These are phyloP conservation scores for Pythium aristosporum DNA, from an alignment of 352 stramenopile genomes.

Conservation along the genomic window DNA sequence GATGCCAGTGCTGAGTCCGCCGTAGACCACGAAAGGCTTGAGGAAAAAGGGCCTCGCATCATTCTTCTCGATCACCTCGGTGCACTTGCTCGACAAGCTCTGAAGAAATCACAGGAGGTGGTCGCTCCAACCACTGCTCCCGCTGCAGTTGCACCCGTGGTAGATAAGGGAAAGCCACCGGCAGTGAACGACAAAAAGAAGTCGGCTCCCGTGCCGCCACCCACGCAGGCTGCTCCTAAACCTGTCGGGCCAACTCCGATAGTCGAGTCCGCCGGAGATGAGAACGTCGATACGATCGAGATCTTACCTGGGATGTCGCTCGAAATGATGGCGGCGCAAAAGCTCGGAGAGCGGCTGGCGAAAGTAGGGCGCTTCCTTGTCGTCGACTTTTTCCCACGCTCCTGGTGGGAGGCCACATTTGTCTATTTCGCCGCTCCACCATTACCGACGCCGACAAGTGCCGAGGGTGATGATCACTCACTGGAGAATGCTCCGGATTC, in stretches of 20 bases:
- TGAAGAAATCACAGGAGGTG: conserved; percentile 1
- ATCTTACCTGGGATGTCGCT: conserved; percentile 25
- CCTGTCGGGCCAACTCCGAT: background rate
- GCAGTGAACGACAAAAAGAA: conserved; percentile 25
- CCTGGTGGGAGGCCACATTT: conserved; percentile 29
- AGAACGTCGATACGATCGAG: conserved; percentile 8
- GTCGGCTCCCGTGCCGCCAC: background rate
- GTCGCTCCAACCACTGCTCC: background rate
- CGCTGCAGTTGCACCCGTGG: background rate
- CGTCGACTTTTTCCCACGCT: conserved; percentile 21
- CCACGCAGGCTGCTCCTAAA: background rate
- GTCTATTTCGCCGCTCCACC: conserved; percentile 22
- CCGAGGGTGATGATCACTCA: background rate
- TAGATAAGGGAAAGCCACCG: conserved; percentile 20
- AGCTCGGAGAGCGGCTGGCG: conserved; percentile 20
- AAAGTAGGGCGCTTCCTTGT: conserved; percentile 9
- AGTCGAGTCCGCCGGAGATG: background rate
- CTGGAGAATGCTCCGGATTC: background rate
- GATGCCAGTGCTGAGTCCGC: background rate
- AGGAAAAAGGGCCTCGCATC: conserved; percentile 25
- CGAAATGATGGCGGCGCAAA: conserved; percentile 23
- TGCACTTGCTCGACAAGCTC: conserved; percentile 14
- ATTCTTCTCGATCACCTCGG: conserved; percentile 46
- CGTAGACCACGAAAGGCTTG: background rate
- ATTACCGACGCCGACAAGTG: background rate